Conservation (phyloP, 202 grass and related monocot species). For the Carex sylvatica region DNA sequence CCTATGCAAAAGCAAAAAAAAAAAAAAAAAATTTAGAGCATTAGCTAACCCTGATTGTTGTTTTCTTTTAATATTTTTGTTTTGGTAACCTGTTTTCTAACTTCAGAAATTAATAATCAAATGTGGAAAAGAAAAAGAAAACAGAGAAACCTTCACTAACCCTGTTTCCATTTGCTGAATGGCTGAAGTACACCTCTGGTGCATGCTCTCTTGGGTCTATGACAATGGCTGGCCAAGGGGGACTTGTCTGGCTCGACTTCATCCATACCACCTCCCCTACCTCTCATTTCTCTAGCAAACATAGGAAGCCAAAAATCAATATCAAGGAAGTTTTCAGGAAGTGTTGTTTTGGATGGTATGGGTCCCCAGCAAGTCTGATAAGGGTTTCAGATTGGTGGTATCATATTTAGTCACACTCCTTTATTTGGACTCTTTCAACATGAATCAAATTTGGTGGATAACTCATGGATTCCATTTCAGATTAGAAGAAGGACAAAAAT, state of each 20-base stretch:
- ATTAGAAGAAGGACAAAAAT: too few species aligned
- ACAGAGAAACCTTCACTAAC: background rate
- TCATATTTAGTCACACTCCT: too few species aligned
- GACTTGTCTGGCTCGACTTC: slow-evolving; percentile 59
- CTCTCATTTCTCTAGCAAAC: slow-evolving; percentile 63
- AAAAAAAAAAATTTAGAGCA: too few species aligned
- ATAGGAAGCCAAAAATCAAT: slow-evolving; percentile 12
- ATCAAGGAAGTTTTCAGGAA: background rate
- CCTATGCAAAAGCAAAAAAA: slow-evolving; percentile 32
- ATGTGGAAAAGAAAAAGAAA: slow-evolving; percentile 3
- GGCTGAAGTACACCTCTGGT: slow-evolving; percentile 30
- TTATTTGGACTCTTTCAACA: too few species aligned
- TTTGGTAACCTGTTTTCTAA: background rate
- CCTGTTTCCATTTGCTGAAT: too few species aligned
- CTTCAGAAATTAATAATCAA: background rate
- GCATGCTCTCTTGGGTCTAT: slow-evolving; percentile 65
- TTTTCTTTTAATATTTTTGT: background rate
- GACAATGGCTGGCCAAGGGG: slow-evolving; percentile 75
- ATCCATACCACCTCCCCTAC: slow-evolving; percentile 77
- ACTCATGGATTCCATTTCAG: background rate
- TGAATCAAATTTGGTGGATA: too few species aligned
- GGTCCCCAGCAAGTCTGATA: background rate
- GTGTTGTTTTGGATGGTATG: background rate
- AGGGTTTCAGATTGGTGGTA: background rate
- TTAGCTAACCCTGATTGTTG: background rate